A percentile compares a stretch with the other conserved stretches of the same genome.
phyloP scores from a whole-genome alignment of 2,329 filamentous ascomycete species.

The Hypoxylon rubiginosum region DNA sequence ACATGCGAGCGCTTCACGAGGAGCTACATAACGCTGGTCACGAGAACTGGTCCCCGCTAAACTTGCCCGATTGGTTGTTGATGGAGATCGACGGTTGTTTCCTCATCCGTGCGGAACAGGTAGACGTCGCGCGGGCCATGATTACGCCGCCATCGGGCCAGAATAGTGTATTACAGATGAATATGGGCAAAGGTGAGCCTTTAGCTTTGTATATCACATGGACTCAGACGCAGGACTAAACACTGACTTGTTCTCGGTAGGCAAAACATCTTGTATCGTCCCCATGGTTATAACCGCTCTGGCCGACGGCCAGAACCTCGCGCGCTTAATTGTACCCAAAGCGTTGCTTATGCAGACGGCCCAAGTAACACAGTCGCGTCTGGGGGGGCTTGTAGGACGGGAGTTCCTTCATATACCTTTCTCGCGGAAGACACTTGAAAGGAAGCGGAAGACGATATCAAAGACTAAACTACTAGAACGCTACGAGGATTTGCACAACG shows the following conservation, averaged over 20 bases:
- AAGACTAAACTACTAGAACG: constrained; percentile 51
- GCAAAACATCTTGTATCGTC: constrained; percentile 72
- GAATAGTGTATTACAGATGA: constrained; percentile 75
- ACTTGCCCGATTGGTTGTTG: constrained; percentile 73
- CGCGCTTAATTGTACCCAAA: constrained; percentile 69
- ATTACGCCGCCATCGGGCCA: constrained; percentile 64
- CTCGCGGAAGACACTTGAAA: constrained; percentile 63
- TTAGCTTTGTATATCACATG: background rate
- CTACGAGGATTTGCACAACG: constrained; percentile 56
- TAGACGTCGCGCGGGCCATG: constrained; percentile 72
- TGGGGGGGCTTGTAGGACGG: constrained; percentile 69
- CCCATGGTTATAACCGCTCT: constrained; percentile 64
- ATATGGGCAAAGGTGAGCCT: constrained; percentile 70
- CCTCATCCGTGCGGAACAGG: constrained; percentile 72
- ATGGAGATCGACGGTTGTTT: constrained; percentile 76
- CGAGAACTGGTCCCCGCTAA: constrained; percentile 66
- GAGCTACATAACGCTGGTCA: constrained; percentile 67
- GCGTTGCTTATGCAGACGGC: constrained; percentile 70
- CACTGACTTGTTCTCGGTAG: constrained; percentile 49
- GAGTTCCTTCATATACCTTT: constrained; percentile 70
- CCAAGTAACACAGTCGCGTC: constrained; percentile 65
- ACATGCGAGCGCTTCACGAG: constrained; percentile 52
- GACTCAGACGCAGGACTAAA: background rate
- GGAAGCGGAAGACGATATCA: too few species aligned
- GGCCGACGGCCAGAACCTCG: constrained; percentile 61